These are phyloP conservation scores for Alternaria novae-zelandiae DNA, from an alignment of 2,329 filamentous ascomycete genomes.

Conservation along the genomic window DNA sequence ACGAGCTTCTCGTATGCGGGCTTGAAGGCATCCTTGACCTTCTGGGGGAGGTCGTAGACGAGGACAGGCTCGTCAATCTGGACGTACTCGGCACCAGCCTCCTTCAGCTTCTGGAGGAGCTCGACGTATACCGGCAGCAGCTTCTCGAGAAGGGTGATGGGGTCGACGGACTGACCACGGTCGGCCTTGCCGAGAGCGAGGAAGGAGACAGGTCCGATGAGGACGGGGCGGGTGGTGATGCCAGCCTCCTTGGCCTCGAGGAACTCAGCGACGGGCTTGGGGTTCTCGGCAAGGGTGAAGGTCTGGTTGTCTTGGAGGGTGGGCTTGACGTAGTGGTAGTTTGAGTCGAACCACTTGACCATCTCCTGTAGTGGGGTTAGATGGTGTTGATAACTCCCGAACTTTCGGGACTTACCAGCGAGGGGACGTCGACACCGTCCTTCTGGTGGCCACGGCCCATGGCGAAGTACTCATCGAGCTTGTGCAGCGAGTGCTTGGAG, in stretches of 20 bases:
- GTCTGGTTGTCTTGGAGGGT: constrained; percentile 96
- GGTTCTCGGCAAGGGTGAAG: constrained; percentile 85
- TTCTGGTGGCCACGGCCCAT: constrained; percentile 99
- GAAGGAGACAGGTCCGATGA: constrained; percentile 97
- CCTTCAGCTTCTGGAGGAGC: constrained; percentile 91
- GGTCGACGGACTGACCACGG: constrained; percentile 89
- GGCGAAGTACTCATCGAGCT: constrained; percentile 97
- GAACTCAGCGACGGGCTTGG: constrained; percentile 95
- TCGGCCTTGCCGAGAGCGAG: constrained; percentile 97
- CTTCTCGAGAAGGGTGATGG: constrained; percentile 91
- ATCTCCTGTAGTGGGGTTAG: constrained; percentile 70
- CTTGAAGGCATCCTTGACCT: constrained; percentile 97
- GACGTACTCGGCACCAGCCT: constrained; percentile 91
- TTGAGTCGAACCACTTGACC: constrained; percentile 99
- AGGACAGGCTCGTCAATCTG: constrained; percentile 98
- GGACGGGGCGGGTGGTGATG: constrained; percentile 88
- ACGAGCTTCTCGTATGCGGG: constrained; percentile 90
- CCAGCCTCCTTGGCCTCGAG: constrained; percentile 97
- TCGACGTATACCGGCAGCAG: constrained; percentile 94
- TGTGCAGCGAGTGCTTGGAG: constrained; percentile 84
- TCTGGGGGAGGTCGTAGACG: constrained; percentile 88
- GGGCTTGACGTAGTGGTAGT: constrained; percentile 99
- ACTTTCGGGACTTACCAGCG: constrained; percentile 61
- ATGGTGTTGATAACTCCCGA: neutral
- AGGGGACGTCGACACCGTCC: constrained; percentile 89